These are phyloP conservation scores for Clavaria fumosa DNA, from an alignment of 768 basidiomycete species.

Conservation along the genomic window DNA sequence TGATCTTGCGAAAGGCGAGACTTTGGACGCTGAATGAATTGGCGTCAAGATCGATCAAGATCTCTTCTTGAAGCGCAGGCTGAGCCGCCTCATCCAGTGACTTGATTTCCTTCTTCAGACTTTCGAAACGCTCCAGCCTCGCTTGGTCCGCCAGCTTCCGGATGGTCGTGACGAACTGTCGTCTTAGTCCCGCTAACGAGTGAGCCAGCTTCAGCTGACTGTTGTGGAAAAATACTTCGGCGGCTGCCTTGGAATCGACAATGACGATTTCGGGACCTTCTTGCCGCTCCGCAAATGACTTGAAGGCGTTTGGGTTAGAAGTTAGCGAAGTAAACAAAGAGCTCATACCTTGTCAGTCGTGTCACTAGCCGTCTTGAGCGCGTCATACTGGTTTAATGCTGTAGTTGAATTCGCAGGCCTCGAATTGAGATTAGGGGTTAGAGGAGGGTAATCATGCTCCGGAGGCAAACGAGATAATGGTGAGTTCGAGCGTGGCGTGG, in stretches of 20 bases:
- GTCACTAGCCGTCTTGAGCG: too few relatives aligned
- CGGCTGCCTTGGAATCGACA: neutral
- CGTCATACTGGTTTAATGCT: too few relatives aligned
- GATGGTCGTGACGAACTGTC: neutral
- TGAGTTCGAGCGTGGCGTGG: too few relatives aligned
- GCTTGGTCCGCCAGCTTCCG: neutral
- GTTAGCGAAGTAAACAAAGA: too few relatives aligned
- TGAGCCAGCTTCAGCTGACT: neutral
- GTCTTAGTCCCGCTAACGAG: neutral
- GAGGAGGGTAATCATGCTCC: too few relatives aligned
- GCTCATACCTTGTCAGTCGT: too few relatives aligned
- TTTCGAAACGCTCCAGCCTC: neutral
- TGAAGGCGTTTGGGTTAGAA: too few relatives aligned
- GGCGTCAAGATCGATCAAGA: neutral
- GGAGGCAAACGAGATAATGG: too few relatives aligned
- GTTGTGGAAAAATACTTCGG: neutral
- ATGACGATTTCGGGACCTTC: too few relatives aligned
- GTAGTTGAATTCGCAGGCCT: too few relatives aligned
- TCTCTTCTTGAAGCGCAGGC: neutral
- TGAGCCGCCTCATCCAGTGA: neutral
- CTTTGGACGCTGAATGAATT: neutral
- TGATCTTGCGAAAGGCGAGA: neutral
- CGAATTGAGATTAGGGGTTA: too few relatives aligned
- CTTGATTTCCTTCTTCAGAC: neutral
- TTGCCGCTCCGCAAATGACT: too few relatives aligned